These are phyloP conservation scores for Penicillium canariense DNA, from an alignment of 495 filamentous ascomycete genomes.

Conservation along the genomic window DNA sequence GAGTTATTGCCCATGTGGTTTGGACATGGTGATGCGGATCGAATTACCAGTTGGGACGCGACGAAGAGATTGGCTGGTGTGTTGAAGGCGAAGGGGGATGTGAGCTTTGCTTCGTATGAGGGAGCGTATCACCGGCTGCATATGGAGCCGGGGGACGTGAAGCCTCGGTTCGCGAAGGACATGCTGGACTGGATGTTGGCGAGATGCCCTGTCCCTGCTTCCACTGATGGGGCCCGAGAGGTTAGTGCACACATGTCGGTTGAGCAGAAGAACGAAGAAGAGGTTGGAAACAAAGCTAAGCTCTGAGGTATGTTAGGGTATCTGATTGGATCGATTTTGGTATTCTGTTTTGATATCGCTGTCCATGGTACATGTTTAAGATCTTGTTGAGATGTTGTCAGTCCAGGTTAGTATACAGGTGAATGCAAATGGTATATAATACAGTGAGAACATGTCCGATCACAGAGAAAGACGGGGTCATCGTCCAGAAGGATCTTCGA, in stretches of 20 bases:
- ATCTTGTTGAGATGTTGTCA: background rate
- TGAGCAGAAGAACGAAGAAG: background rate
- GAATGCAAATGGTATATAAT: constrained; percentile 14
- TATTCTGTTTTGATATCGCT: background rate
- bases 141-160: constrained; percentile 61
- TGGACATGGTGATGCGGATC: constrained; percentile 67
- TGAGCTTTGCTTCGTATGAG: constrained; percentile 67
- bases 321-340: background rate
- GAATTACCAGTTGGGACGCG: constrained; percentile 58
- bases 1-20: constrained; percentile 50
- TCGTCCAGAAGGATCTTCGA: constrained; percentile 31
- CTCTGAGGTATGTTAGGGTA: constrained; percentile 6
- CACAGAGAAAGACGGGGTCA: constrained; percentile 7
- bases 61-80: constrained; percentile 60
- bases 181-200: constrained; percentile 59
- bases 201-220: background rate
- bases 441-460: background rate
- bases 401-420: constrained; percentile 1
- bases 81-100: constrained; percentile 55
- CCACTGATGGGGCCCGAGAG: background rate
- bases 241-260: too few relatives aligned
- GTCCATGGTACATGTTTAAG: constrained; percentile 13
- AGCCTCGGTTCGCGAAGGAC: constrained; percentile 63
- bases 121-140: constrained; percentile 77
- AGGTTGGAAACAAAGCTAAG: constrained; percentile 6